phyloP scores from a whole-genome alignment of 164 flowering plant genomes.

The Dillenia turbinata region DNA sequence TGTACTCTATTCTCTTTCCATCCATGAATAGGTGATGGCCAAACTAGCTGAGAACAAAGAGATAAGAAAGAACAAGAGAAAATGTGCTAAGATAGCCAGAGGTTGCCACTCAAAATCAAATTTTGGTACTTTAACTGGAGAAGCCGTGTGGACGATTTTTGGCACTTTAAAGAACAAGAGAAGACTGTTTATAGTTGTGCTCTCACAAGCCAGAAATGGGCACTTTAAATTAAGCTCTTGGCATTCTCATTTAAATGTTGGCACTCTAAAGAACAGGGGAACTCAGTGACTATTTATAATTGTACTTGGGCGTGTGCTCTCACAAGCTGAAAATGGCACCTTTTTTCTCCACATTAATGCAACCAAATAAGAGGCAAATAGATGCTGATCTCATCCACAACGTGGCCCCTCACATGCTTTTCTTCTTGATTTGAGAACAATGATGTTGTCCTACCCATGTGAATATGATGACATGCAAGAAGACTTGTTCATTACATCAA shows the following conservation, averaged over 20 bases:
- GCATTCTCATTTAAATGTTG: no score
- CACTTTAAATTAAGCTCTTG: no score
- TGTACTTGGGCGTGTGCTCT: slow-evolving; percentile 7
- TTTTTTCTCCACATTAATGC: slow-evolving; percentile 7
- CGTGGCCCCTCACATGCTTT: slow-evolving; percentile 25
- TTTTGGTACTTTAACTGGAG: no score
- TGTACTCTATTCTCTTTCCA: slow-evolving; percentile 70
- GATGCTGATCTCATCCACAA: slow-evolving; percentile 15
- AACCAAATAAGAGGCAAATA: slow-evolving; percentile 7
- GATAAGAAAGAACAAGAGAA: slow-evolving; percentile 1
- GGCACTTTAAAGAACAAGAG: no score
- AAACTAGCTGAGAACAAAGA: neutral
- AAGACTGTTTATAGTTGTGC: no score
- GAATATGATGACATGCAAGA: neutral
- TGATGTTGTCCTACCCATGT: neutral
- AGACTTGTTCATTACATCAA: neutral
- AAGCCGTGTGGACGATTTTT: neutral
- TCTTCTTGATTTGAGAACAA: slow-evolving; percentile 14
- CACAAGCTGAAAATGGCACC: slow-evolving; percentile 1
- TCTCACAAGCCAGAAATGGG: no score
- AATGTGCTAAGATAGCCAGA: neutral
- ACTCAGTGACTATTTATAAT: slow-evolving; percentile 25
- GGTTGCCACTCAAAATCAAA: no score
- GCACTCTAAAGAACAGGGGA: neutral
- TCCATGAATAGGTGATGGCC: slow-evolving; percentile 28